A percentile compares a stretch with the other conserved stretches of the same genome.
Conservation (phyloP, 352 stramenopile genomes). For the Thraustochytrium striatum region DNA sequence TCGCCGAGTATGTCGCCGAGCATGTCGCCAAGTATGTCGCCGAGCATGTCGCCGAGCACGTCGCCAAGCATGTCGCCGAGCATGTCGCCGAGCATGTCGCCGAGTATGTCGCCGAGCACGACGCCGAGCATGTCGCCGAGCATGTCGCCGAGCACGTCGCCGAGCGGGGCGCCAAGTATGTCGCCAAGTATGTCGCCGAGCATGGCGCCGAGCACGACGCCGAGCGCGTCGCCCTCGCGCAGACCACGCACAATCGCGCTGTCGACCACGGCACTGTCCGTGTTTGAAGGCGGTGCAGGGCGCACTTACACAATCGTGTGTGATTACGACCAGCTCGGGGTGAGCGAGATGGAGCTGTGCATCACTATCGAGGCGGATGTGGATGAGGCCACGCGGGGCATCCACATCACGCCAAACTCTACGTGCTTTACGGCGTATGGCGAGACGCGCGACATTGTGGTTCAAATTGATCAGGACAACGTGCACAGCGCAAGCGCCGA, state of each 20-base stretch:
- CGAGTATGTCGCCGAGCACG: too few relatives aligned
- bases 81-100: too few relatives aligned
- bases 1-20: too few relatives aligned
- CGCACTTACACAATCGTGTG: not conserved
- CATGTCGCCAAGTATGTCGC: too few relatives aligned
- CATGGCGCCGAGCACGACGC: too few relatives aligned
- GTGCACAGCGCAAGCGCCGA: not conserved
- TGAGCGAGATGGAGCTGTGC: not conserved
- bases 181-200: too few relatives aligned
- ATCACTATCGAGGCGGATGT: not conserved
- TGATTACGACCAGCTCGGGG: not conserved
- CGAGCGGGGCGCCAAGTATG: too few relatives aligned
- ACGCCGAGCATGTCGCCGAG: too few relatives aligned
- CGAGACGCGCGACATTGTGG: not conserved
- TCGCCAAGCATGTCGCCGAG: too few relatives aligned
- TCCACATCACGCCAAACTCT: not conserved
- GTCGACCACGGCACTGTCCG: not conserved
- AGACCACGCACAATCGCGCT: constrained; percentile 1
- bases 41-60: too few relatives aligned
- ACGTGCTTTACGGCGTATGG: constrained; percentile 19
- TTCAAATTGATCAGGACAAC: not conserved
- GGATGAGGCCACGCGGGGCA: not conserved
- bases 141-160: too few relatives aligned
- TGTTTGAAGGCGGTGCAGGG: constrained; percentile 18
- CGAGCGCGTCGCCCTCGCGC: too few relatives aligned